Evolutionary conservation across 805 yeast genomes (phyloP).

Genomic region (Lachancea dasiensis): DNA sequence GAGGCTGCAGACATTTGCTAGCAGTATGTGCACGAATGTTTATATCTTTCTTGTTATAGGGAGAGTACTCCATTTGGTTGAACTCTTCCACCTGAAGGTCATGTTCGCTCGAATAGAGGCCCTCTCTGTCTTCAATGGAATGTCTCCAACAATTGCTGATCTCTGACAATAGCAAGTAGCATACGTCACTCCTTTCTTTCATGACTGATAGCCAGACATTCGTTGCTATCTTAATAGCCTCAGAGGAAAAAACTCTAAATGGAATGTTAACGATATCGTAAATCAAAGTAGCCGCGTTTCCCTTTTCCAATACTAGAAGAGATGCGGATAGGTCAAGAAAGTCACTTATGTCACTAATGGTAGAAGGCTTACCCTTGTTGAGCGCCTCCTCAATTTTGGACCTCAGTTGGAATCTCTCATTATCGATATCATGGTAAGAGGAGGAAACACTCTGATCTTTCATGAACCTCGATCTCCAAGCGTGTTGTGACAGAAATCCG

Average conservation of each 20-base stretch:
- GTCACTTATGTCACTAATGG: slow-evolving; percentile 34
- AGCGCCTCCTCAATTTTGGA: slow-evolving; percentile 20
- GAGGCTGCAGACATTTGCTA: slow-evolving; percentile 54
- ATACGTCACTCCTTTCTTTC: slow-evolving; percentile 54
- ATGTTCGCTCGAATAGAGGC: slow-evolving; percentile 53
- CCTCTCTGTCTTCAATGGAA: slow-evolving; percentile 52
- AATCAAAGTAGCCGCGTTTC: slow-evolving; percentile 36
- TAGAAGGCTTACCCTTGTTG: slow-evolving; percentile 16
- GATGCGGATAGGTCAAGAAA: slow-evolving; percentile 43
- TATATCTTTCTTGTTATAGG: slow-evolving; percentile 61
- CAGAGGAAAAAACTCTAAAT: slow-evolving; percentile 55
- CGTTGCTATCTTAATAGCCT: slow-evolving; percentile 56
- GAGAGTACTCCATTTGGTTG: slow-evolving; percentile 80
- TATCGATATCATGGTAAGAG: slow-evolving; percentile 25
- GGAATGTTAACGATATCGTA: slow-evolving; percentile 60
- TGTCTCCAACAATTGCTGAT: slow-evolving; percentile 64
- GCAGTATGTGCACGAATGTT: slow-evolving; percentile 47
- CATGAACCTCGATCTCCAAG: slow-evolving; percentile 53
- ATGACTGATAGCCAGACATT: slow-evolving; percentile 78
- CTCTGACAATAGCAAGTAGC: slow-evolving; percentile 59
- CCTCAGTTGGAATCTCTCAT: slow-evolving; percentile 17
- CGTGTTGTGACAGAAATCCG: slow-evolving; percentile 67
- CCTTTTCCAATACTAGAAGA: slow-evolving; percentile 35
- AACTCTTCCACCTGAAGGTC: slow-evolving; percentile 59
- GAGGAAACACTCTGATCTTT: slow-evolving; percentile 30